Percentiles rank a stretch among this genome's conserved stretches.
Conservation (phyloP, 345 rosid species). For the Citrus unshiu region DNA sequence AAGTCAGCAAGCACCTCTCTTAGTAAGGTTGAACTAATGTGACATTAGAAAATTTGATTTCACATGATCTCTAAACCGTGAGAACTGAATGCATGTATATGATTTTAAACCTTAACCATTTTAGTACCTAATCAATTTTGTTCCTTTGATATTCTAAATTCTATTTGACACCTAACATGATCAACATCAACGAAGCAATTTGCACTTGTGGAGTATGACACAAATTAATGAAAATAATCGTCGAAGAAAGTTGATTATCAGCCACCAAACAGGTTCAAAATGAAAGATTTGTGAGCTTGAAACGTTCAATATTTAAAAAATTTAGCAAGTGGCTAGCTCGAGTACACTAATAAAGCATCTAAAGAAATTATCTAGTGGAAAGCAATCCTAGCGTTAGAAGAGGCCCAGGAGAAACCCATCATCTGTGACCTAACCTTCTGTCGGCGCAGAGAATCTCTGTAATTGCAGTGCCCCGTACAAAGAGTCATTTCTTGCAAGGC, state of each 20-base stretch:
- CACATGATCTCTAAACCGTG: neutral
- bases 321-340: neutral
- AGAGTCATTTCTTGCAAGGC: slow-evolving; percentile 71
- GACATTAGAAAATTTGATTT: neutral
- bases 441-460: slow-evolving; percentile 52
- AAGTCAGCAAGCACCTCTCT: too few species aligned
- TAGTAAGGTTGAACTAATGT: neutral
- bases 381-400: slow-evolving; percentile 69
- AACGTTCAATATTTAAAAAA: neutral
- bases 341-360: neutral
- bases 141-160: neutral
- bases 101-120: neutral
- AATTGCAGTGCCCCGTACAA: slow-evolving; percentile 42
- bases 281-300: neutral
- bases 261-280: neutral
- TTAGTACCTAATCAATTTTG: neutral
- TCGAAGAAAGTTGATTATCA: neutral
- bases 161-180: neutral
- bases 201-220: neutral
- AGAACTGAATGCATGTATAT: neutral
- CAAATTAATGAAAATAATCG: neutral
- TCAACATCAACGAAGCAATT: neutral
- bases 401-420: slow-evolving; percentile 66
- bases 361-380: slow-evolving; percentile 25
- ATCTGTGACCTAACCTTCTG: slow-evolving; percentile 69